phyloP scores from a whole-genome alignment of 2,329 filamentous ascomycete species.

The Cytospora paraplurivora region DNA sequence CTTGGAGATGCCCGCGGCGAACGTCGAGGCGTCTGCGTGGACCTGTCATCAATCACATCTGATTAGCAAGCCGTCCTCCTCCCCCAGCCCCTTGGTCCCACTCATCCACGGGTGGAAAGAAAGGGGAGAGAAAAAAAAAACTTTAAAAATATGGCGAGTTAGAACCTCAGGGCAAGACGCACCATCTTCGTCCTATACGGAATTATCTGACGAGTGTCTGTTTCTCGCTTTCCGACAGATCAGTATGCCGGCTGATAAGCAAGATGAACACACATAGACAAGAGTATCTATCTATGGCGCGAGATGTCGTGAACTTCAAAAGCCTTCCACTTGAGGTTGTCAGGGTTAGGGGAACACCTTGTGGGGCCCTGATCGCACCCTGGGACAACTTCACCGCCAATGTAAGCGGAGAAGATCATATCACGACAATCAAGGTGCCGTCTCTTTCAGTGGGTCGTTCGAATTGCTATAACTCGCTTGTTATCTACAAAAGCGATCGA shows the following conservation, averaged over 20 bases:
- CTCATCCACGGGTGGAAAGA: too few relatives aligned
- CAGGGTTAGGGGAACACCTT: conserved; percentile 10
- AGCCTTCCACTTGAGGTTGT: conserved; percentile 2
- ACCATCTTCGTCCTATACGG: background rate
- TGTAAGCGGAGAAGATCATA: background rate
- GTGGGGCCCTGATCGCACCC: conserved; percentile 6
- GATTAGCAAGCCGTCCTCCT: background rate
- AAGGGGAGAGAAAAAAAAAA: too few relatives aligned
- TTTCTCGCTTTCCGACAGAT: background rate
- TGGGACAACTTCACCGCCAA: conserved; percentile 17
- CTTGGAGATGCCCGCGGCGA: conserved; percentile 67
- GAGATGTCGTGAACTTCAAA: background rate
- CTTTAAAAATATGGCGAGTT: too few relatives aligned
- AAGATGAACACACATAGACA: background rate
- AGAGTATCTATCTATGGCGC: too few relatives aligned
- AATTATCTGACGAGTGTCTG: background rate
- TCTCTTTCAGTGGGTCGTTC: too few relatives aligned
- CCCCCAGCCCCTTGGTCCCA: background rate
- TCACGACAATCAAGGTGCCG: background rate
- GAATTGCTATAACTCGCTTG: too few relatives aligned
- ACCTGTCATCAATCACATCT: conserved; percentile 49
- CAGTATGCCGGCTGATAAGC: background rate
- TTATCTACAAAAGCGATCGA: too few relatives aligned
- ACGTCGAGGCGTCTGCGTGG: conserved; percentile 79
- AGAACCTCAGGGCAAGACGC: background rate